Percentiles rank a stretch among this genome's conserved stretches.
These are phyloP conservation scores for Acanthamoeba lenticulata DNA, from an alignment of 208 protist genomes.

Conservation along the genomic window DNA sequence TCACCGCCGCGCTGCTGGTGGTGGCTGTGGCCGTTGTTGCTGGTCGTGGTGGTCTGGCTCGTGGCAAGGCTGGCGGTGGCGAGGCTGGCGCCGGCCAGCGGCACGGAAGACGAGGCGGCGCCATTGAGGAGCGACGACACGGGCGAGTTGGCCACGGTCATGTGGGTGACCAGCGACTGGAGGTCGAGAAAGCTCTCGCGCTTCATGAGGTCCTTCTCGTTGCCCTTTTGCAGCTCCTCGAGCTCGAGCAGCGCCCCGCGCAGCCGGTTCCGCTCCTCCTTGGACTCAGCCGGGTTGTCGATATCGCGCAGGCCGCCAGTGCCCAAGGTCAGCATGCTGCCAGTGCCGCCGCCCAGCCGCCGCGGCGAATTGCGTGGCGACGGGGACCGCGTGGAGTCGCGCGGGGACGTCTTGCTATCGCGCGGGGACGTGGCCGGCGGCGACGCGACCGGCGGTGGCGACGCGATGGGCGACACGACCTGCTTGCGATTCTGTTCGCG, in stretches of 20 bases:
- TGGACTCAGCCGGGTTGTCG: not conserved
- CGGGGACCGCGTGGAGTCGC: too few relatives aligned
- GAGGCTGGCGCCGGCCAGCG: not conserved
- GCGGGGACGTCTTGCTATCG: too few relatives aligned
- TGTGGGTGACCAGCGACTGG: not conserved
- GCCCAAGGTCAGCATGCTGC: not conserved
- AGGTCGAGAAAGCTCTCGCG: constrained; percentile 43
- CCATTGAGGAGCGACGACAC: not conserved
- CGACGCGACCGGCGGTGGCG: too few relatives aligned
- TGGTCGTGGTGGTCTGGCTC: not conserved
- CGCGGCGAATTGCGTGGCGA: not conserved
- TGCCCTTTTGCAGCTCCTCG: constrained; percentile 1
- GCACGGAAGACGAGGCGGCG: not conserved
- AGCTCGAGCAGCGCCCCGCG: constrained; percentile 9
- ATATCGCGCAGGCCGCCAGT: not conserved
- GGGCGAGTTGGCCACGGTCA: not conserved
- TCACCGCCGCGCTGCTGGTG: not conserved
- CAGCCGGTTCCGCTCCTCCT: not conserved
- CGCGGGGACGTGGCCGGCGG: too few relatives aligned
- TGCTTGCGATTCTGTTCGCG: too few relatives aligned
- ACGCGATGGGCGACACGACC: too few relatives aligned
- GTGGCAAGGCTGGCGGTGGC: not conserved
- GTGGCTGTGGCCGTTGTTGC: not conserved
- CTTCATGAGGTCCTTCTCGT: constrained; percentile 20
- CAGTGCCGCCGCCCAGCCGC: not conserved